Base-by-base conservation (phyloP, 768 basidiomycete species). In the Sporobolomyces phaffii region DNA sequence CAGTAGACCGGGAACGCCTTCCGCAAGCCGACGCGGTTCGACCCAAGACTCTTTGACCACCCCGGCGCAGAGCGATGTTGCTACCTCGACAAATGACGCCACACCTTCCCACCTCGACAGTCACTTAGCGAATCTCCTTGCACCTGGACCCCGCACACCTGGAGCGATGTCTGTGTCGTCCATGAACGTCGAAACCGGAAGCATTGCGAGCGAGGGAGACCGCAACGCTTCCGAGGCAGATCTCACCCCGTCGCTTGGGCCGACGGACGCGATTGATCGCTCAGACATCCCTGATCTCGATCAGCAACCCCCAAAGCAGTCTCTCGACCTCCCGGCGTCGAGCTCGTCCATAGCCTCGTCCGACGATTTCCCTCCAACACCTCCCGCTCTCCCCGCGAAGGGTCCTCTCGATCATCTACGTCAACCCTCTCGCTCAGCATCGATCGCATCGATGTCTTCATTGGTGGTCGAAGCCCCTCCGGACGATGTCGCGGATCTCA, bases 101-200 rank as follows among this genome's bases (percentile, higher is more conserved):
- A n/a, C n/a, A n/a, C n/a, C 34, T n/a, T 13, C 9, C 52, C 10
- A 53, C 52, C 29, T 53, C 52, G 22, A 36, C 13, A n/a, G 50
- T 3, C 34, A 18, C 9, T 38, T 41, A 38, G 17, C 53, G 15
- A 48, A 34, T 28, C 29, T 26, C 43, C 47, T 61, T 4, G 45
- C 65, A 8, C n/a, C 47, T 10, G 68, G 38, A 26, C 29, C 60
- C 15, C 59, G 60, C 34, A 62, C 68, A 22, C 68, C 60, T 18
- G 60, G 60, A 33, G 56, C 60, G 28, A 48, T 62, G 28, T 70
- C 69, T 10, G 58, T 65, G 31, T 65, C 64, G 17, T 62, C 60
- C 9, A 65, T 65, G 64, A 31, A 29, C 31, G 69, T 70, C 64
- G 69, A 65, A 50, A 65, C 63, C 3, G 68, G 68, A 10, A 64